Percentiles rank a stretch among this genome's conserved stretches.
These are phyloP conservation scores for Monosporozyma servazzii DNA, from an alignment of 805 yeast genomes.

Conservation along the genomic window DNA sequence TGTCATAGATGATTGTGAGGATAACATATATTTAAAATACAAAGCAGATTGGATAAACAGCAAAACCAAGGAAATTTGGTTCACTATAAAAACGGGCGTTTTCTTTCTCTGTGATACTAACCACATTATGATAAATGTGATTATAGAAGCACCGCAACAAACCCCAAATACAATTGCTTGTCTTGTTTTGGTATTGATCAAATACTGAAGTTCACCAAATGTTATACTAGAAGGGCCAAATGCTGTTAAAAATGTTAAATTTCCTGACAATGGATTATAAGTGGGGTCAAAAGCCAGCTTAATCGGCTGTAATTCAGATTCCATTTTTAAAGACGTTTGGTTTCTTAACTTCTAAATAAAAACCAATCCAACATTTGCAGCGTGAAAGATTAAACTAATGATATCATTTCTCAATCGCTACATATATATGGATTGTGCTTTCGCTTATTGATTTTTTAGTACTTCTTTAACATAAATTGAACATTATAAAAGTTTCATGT, in stretches of 20 bases:
- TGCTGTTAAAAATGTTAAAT: constrained; percentile 35
- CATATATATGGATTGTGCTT: not conserved
- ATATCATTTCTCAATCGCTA: not conserved
- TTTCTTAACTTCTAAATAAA: not conserved
- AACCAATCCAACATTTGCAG: not conserved
- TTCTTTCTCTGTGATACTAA: constrained; percentile 43
- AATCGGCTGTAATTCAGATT: constrained; percentile 7
- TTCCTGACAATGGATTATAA: constrained; percentile 19
- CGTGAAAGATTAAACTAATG: no score
- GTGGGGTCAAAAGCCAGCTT: constrained; percentile 14
- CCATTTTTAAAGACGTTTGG: not conserved
- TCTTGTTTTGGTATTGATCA: constrained; percentile 28
- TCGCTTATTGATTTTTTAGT: not conserved
- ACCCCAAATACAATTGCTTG: constrained; percentile 45
- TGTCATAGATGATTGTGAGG: constrained; percentile 43
- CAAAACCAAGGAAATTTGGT: constrained; percentile 49
- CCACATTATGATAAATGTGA: constrained; percentile 39
- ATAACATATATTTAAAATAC: constrained; percentile 44
- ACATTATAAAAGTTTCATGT: constrained; percentile 14
- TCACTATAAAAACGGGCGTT: constrained; percentile 67
- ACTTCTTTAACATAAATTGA: not conserved
- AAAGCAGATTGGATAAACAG: constrained; percentile 54
- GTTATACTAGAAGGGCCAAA: constrained; percentile 33
- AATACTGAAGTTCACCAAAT: constrained; percentile 36
- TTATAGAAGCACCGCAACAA: constrained; percentile 46